These are phyloP conservation scores for Rutstroemia sp. DNA, from an alignment of 2,329 filamentous ascomycete genomes.

Conservation along the genomic window DNA sequence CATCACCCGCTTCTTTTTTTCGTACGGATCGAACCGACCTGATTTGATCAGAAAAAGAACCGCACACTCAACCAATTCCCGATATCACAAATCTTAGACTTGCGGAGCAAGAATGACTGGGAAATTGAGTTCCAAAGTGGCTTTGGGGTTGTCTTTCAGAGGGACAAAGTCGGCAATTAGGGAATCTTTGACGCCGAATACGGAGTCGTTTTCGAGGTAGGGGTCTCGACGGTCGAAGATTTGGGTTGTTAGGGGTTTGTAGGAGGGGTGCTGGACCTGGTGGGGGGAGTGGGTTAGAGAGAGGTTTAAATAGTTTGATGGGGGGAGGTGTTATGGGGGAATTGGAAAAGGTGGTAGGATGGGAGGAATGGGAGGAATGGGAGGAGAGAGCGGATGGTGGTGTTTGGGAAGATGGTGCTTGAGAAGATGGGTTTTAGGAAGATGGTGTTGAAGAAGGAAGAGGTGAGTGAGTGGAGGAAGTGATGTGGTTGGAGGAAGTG, in stretches of 20 bases:
- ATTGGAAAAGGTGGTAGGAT: background rate
- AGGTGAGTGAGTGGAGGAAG: background rate
- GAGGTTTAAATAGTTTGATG: background rate
- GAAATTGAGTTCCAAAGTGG: slow-evolving; percentile 29
- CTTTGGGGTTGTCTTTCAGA: slow-evolving; percentile 31
- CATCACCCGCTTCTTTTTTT: too few relatives aligned
- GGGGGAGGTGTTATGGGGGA: background rate
- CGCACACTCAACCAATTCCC: background rate
- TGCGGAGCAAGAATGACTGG: slow-evolving; percentile 16
- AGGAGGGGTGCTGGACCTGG: slow-evolving; percentile 30
- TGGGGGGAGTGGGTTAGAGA: background rate
- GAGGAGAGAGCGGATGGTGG: too few relatives aligned
- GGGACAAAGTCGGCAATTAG: slow-evolving; percentile 44
- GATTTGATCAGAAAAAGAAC: too few relatives aligned
- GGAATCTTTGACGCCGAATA: slow-evolving; percentile 48
- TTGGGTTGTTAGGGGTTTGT: slow-evolving; percentile 67
- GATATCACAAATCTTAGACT: background rate
- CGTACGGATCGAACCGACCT: too few relatives aligned
- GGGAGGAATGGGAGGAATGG: background rate
- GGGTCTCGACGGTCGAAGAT: slow-evolving; percentile 64
- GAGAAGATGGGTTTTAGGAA: too few relatives aligned
- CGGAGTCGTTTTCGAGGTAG: slow-evolving; percentile 48
- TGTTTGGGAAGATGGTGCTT: too few relatives aligned
- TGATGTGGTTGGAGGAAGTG: background rate
- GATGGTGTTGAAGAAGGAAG: background rate